Conservation (phyloP, 805 yeast species). For the Peterozyma xylosa region DNA sequence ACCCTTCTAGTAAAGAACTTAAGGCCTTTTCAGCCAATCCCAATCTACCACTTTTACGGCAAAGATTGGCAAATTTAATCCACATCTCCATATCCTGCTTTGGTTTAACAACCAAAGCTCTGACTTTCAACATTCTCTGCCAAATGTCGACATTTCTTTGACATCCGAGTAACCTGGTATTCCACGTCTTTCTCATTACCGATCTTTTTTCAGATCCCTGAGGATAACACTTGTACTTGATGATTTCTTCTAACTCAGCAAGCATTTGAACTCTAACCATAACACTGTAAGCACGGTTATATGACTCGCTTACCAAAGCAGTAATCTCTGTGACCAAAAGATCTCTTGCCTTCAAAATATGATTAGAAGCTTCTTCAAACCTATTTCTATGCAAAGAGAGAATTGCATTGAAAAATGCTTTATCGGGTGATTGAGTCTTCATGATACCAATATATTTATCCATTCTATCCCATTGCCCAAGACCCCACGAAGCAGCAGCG, state of each 20-base stretch:
- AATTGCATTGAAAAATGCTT: constrained; percentile 91
- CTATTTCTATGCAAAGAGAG: constrained; percentile 78
- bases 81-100: constrained; percentile 96
- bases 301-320: constrained; percentile 91
- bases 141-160: constrained; percentile 98
- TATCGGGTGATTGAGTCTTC: constrained; percentile 89
- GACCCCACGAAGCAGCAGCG: constrained; percentile 98
- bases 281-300: constrained; percentile 93
- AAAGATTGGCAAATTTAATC: constrained; percentile 95
- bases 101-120: constrained; percentile 90
- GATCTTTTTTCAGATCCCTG: constrained; percentile 74
- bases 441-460: constrained; percentile 84
- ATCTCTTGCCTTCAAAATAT: constrained; percentile 81
- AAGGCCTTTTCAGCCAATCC: constrained; percentile 91
- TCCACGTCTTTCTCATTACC: constrained; percentile 88
- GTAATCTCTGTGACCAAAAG: constrained; percentile 87
- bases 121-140: constrained; percentile 90
- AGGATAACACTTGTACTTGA: constrained; percentile 78
- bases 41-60: constrained; percentile 88
- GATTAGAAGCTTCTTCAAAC: constrained; percentile 71
- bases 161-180: constrained; percentile 83
- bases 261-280: constrained; percentile 96
- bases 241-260: constrained; percentile 93
- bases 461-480: constrained; percentile 95
- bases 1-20: constrained; percentile 65